These are phyloP conservation scores for Closterium sp. DNA, from an alignment of 139 green algal genomes.

Conservation along the genomic window DNA sequence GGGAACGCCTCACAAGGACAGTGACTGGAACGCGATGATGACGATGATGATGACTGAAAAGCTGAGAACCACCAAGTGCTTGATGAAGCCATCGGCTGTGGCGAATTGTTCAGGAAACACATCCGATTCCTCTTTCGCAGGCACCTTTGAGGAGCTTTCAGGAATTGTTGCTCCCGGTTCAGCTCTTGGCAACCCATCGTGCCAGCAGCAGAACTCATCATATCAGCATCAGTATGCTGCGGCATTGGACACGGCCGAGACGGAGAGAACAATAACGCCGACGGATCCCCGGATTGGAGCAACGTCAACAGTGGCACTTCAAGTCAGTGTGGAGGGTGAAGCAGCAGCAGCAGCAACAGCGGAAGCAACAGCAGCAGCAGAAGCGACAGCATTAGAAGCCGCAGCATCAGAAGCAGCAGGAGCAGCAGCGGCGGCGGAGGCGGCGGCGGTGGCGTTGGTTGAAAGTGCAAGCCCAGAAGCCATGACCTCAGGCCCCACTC, in stretches of 20 bases:
- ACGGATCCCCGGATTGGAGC: background rate
- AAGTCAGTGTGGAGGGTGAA: background rate
- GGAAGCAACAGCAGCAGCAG: background rate
- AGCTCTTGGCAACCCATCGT: background rate
- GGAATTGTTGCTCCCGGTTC: no score
- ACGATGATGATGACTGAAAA: background rate
- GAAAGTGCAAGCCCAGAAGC: background rate
- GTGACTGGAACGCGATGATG: background rate
- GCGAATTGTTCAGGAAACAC: background rate
- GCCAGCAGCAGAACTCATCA: background rate
- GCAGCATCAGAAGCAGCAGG: background rate
- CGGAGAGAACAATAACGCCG: background rate
- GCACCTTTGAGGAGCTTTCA: background rate
- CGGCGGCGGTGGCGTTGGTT: background rate
- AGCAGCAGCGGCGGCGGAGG: background rate
- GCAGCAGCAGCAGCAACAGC: background rate
- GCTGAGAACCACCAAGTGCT: no score
- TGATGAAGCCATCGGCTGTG: no score
- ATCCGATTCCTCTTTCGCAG: background rate
- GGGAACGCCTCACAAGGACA: background rate
- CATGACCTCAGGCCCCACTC: background rate
- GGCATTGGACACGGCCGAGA: background rate
- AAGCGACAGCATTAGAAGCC: background rate
- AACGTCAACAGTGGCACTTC: background rate
- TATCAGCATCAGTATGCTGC: background rate